Evolutionary conservation across 768 basidiomycete genomes (phyloP).

Genomic region (Agrocybe pediades): DNA sequence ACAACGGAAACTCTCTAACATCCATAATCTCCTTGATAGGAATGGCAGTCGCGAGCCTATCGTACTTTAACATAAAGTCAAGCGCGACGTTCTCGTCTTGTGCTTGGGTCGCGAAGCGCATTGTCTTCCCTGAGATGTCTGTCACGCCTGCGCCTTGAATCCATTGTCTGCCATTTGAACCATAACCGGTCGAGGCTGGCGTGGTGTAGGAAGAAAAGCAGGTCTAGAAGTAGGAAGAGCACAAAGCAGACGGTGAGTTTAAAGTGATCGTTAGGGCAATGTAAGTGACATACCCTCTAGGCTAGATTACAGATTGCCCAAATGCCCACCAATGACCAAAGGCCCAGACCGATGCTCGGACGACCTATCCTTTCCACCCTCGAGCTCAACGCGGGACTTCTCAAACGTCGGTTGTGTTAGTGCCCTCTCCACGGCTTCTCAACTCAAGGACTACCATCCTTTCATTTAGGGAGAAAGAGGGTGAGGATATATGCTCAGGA

Average conservation of each 20-base stretch:
- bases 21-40: slow-evolving; percentile 34
- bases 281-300: slow-evolving; percentile 33
- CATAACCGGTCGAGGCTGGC: slow-evolving; percentile 41
- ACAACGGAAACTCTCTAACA: slow-evolving; percentile 23
- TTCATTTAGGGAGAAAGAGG: background rate
- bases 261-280: background rate
- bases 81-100: slow-evolving; percentile 31
- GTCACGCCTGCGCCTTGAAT: slow-evolving; percentile 24
- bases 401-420: slow-evolving; percentile 30
- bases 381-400: slow-evolving; percentile 34
- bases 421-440: slow-evolving; percentile 22
- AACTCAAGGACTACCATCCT: slow-evolving; percentile 17
- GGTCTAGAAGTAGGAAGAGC: slow-evolving; percentile 24
- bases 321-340: slow-evolving; percentile 32
- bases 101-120: slow-evolving; percentile 22
- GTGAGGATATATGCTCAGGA: slow-evolving; percentile 15
- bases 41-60: slow-evolving; percentile 22
- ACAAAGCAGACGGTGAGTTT: background rate
- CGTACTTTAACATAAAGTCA: slow-evolving; percentile 27
- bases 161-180: slow-evolving; percentile 38
- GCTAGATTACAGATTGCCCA: slow-evolving; percentile 36
- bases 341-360: slow-evolving; percentile 39
- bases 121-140: slow-evolving; percentile 34
- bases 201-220: slow-evolving; percentile 42
- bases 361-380: slow-evolving; percentile 23